These are phyloP conservation scores for Cercospora citrullina DNA, from an alignment of 2,329 filamentous ascomycete species.

Conservation along the genomic window DNA sequence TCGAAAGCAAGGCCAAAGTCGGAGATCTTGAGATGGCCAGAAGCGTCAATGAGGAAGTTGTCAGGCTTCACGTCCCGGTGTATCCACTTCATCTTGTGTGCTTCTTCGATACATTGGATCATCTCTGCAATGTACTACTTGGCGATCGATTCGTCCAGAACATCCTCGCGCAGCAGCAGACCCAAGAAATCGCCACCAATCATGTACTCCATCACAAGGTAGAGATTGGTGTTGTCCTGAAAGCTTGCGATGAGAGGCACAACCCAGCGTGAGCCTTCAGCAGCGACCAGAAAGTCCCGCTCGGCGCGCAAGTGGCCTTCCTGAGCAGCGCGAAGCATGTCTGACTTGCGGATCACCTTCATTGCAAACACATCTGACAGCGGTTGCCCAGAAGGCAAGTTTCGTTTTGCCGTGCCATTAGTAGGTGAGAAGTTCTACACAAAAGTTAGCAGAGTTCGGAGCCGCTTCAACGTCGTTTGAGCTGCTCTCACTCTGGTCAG, in stretches of 20 bases:
- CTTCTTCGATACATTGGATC: constrained; percentile 91
- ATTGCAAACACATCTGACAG: constrained; percentile 77
- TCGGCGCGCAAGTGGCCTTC: constrained; percentile 91
- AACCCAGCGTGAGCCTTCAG: constrained; percentile 86
- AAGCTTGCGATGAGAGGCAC: constrained; percentile 87
- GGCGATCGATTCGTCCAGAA: constrained; percentile 74
- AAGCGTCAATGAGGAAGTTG: constrained; percentile 88
- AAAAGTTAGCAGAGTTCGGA: background rate
- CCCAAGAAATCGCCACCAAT: constrained; percentile 92
- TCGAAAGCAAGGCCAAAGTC: constrained; percentile 96
- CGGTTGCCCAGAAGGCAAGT: constrained; percentile 33
- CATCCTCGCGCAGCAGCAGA: constrained; percentile 79
- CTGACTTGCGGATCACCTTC: constrained; percentile 94
- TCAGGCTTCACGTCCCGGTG: constrained; percentile 96
- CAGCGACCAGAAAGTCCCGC: constrained; percentile 84
- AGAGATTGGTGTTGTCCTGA: constrained; percentile 79
- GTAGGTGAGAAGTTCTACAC: constrained; percentile 24
- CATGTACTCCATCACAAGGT: constrained; percentile 98
- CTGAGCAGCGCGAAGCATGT: constrained; percentile 87
- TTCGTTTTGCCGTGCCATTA: constrained; percentile 33
- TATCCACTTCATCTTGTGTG: constrained; percentile 83
- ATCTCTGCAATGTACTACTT: constrained; percentile 93
- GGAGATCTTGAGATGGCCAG: constrained; percentile 90
- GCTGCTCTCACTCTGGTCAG: background rate
- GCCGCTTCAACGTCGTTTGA: background rate